phyloP scores from a whole-genome alignment of 495 filamentous ascomycete genomes.

The Neurospora hispaniola region DNA sequence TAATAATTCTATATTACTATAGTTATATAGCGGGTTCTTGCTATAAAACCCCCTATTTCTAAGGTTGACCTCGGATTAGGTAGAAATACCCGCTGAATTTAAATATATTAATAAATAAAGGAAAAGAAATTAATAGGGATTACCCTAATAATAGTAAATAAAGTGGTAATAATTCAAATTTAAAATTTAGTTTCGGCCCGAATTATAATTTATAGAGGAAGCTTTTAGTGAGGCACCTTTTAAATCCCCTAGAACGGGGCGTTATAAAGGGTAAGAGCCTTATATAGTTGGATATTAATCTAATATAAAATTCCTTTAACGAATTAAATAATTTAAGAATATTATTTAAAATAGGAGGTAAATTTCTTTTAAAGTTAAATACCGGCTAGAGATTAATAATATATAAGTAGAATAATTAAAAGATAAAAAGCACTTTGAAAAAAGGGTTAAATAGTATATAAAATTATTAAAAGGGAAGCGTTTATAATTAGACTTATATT shows the following conservation, averaged over 20 bases:
- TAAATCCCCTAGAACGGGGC: constrained; percentile 30
- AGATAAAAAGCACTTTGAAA: constrained; percentile 67
- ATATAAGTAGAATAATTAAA: constrained; percentile 65
- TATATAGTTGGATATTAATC: constrained; percentile 36
- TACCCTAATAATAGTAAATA: background rate
- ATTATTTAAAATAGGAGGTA: background rate
- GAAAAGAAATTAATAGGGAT: background rate
- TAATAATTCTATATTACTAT: no score
- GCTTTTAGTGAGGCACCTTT: no score
- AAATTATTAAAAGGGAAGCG: constrained; percentile 71
- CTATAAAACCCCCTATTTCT: no score
- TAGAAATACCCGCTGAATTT: background rate
- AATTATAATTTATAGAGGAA: no score
- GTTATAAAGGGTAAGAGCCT: constrained; percentile 54
- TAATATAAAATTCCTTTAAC: background rate
- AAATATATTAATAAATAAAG: background rate
- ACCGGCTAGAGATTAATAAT: constrained; percentile 61
- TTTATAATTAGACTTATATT: constrained; percentile 51
- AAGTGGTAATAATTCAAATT: no score
- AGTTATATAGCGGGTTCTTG: no score
- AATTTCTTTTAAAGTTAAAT: constrained; percentile 50
- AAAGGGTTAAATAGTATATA: constrained; percentile 64
- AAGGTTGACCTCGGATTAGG: background rate
- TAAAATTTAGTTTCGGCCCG: no score
- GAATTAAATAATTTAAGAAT: background rate